Evolutionary conservation across 257 asterid species (phyloP).

Genomic region (Craterostigma plantagineum): DNA sequence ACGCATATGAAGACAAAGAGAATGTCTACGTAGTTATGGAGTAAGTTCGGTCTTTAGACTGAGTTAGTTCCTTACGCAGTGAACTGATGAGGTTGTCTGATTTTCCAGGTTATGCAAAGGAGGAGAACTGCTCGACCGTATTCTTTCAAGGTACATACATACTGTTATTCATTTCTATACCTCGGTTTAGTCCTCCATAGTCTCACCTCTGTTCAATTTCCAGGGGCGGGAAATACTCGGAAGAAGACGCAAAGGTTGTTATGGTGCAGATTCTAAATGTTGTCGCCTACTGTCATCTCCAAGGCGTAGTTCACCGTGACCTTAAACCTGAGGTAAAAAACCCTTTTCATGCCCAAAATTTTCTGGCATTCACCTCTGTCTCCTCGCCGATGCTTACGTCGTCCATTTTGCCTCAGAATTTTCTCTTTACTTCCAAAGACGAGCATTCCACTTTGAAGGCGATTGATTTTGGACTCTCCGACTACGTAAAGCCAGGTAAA

Average conservation of each 20-base stretch:
- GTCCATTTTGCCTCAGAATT: constrained; percentile 28
- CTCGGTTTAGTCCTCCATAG: neutral
- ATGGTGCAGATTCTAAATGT: constrained; percentile 43
- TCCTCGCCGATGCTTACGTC: too few species aligned
- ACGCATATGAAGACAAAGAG: constrained; percentile 43
- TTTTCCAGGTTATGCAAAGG: constrained; percentile 40
- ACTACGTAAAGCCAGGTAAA: constrained; percentile 63
- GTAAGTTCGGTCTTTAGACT: constrained; percentile 19
- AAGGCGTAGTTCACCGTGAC: constrained; percentile 71
- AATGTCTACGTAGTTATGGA: constrained; percentile 47
- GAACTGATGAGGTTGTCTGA: neutral
- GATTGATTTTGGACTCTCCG: constrained; percentile 75
- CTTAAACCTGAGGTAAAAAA: constrained; percentile 60
- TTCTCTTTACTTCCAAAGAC: constrained; percentile 37
- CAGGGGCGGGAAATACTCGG: constrained; percentile 55
- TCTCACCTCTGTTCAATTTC: too few species aligned
- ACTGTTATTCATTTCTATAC: too few species aligned
- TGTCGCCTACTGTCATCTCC: constrained; percentile 46
- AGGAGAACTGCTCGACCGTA: constrained; percentile 48
- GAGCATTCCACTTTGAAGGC: constrained; percentile 53
- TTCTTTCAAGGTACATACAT: constrained; percentile 54
- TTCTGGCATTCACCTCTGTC: too few species aligned
- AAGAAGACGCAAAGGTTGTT: constrained; percentile 46
- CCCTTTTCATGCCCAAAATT: too few species aligned
- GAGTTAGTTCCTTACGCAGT: neutral